Base-by-base conservation (phyloP, 352 stramenopile species). In the Phytophthora colocasiae region DNA sequence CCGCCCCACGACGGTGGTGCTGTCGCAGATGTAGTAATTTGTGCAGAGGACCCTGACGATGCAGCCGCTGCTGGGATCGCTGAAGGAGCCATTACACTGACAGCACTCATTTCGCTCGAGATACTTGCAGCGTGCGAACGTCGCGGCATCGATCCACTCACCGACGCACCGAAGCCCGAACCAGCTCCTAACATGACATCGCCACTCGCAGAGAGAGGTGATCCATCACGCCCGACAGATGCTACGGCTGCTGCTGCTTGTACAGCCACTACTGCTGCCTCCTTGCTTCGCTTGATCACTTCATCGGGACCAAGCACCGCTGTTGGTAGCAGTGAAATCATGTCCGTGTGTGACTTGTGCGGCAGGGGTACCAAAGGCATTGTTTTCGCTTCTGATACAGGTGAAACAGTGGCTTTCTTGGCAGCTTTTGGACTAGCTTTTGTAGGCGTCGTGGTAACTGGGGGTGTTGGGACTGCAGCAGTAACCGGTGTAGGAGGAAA, bases 281-380 rank as follows among this genome's bases (percentile, higher is more conserved):
- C 81, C 52, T 96, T 96, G 66, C 85, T 93, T 34, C 86, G 84
- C 52, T 94, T 93, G 59, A 96, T 96, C 27, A 96, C 87, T 71
- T 96, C 85, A 52, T 96, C 87, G 17, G 87, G 87, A 4, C 74
- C 76, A 12, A 96, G 55, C 3, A 81, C 64, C 4, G 66, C 55
- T 6, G 62, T 69, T 26, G 85, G 83, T 14, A 96, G 54, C 24
- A 92, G 54, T 29, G 81, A 81, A 26, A 92, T 76, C 52, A 94
- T 87, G 34, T 93, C 87, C 0, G 80, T 69, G 38, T 96, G 83
- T 8, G 87, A 96, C 44, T 96, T 94, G 71, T 96, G 87, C 14
- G 85, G 85, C 3, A 70, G 71, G 5, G 77, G 75, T 34, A 90
- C 70, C n/a, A 73, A 62, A 39, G 57, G 62, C 29, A 69, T 65